Base-by-base conservation (phyloP, 2,329 filamentous ascomycete species). In the Apiospora pterosperma region DNA sequence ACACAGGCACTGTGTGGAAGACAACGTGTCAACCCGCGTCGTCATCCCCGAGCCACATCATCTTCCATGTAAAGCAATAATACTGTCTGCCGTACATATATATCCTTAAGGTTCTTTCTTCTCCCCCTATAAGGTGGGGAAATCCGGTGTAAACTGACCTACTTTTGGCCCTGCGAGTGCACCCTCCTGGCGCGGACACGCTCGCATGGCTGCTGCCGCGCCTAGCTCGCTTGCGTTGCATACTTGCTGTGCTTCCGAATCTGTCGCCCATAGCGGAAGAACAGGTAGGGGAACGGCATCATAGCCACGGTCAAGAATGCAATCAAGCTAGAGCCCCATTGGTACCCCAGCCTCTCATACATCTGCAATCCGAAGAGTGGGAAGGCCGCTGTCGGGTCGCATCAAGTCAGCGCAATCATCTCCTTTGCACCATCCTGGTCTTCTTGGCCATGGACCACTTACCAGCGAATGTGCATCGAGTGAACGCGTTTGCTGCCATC, bases 401-500 rank as follows among this genome's bases (percentile, higher is more conserved):
- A 16, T 34, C 19, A 2, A 39, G 34, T 63, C 61, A 65, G 42
- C 64, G 6, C 16, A 34, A n/a, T 25, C 21, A 3, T 39, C 12
- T 7, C 28, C 12, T 6, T 48, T 16, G n/a, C n/a, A n/a, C n/a
- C 12, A 1, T 52, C 31, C 3, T 28, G 25, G 23, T 11, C 12
- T 28, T 31, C 6, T n/a, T n/a, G 14, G 65, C 63, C 34, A n/a
- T 52, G 14, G 8, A 5, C 59, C 55, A 77, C 84, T 78, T 72
- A 85, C 84, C 83, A 66, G 90, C 93, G 80, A 96, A 96, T 23
- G 84, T 82, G 68, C 90, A 93, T 62, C 94, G 85, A 64, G 91
- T 86, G 75, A 96, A 92, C 59, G 90, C 90, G 72, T 97, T 96
- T 55, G 93, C 92, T 14, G 93, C 92, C 76, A 97, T 83, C 4